phyloP scores from a whole-genome alignment of 2,329 filamentous ascomycete genomes.

The Botrytis elliptica region DNA sequence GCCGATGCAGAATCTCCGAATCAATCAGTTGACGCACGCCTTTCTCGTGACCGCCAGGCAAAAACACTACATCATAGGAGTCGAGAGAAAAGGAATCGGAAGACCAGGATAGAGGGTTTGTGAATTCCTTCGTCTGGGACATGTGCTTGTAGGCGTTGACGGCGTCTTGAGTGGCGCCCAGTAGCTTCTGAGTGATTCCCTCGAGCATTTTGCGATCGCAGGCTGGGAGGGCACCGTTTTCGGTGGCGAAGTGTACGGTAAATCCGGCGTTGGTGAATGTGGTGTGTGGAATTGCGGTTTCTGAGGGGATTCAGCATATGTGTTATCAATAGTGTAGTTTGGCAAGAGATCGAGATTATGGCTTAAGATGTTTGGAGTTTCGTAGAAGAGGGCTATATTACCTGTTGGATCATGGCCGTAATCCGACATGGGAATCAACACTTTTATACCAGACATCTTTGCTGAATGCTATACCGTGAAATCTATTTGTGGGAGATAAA shows the following conservation, averaged over 20 bases:
- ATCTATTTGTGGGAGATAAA: background rate
- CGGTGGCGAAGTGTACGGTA: slow-evolving; percentile 50
- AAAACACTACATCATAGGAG: slow-evolving; percentile 49
- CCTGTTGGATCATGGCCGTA: slow-evolving; percentile 57
- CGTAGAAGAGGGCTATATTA: slow-evolving; percentile 30
- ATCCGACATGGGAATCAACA: slow-evolving; percentile 52
- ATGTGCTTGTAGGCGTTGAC: slow-evolving; percentile 47
- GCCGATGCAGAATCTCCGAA: slow-evolving; percentile 45
- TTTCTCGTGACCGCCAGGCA: slow-evolving; percentile 56
- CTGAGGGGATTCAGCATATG: slow-evolving; percentile 35
- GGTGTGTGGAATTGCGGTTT: slow-evolving; percentile 51
- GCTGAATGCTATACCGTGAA: background rate
- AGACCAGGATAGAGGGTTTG: slow-evolving; percentile 48
- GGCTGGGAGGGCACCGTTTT: slow-evolving; percentile 46
- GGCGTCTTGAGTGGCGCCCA: slow-evolving; percentile 47
- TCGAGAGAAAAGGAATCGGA: slow-evolving; percentile 46
- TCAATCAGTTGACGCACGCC: slow-evolving; percentile 52
- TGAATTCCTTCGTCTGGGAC: slow-evolving; percentile 44
- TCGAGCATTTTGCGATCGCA: slow-evolving; percentile 52
- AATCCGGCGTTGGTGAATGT: slow-evolving; percentile 50
- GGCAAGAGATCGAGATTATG: background rate
- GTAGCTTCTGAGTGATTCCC: slow-evolving; percentile 50
- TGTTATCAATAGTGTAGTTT: background rate
- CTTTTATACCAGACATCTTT: slow-evolving; percentile 35
- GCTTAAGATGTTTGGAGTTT: background rate